Base-by-base conservation (phyloP, 257 asterid genomes). In the Rhazya stricta region DNA sequence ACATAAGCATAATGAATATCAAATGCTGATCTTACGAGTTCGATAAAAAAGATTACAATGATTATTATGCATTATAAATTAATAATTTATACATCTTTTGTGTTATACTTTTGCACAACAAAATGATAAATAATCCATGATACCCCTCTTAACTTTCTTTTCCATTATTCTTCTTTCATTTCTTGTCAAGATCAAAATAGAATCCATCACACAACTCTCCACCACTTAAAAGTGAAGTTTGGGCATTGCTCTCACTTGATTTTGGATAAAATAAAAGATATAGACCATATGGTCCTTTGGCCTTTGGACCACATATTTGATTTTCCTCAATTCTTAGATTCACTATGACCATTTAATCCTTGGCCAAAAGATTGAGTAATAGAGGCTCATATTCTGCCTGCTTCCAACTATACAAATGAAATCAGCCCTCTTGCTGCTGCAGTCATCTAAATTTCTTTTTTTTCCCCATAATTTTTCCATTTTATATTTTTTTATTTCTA, bases 261-360 rank as follows among this genome's bases (percentile, higher is more conserved):
- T 66, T 66, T 66, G 50, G 71, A 66, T 66, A 66, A 37, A 66
- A 66, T 63, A 63, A 37, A 48, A 30, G 21, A n/a, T 34, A 63
- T 74, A 53, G 78, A 61, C 79, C 73, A n/a, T 34, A 63, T 74
- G 65, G 78, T 74, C 79, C 73, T 13, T 65, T 25, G 21, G 3
- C 30, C 32, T 43, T 74, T 32, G 36, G 76, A 25, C 76, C 68
- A 57, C 67, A n/a, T 32, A 72, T n/a, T n/a, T 56, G 57, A 73
- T 25, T 19, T 56, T 48, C 51, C 13, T 27, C 25, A 32, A 61
- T 19, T 67, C 70, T 60, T 74, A 30, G 45, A 63, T 69, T 65
- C 30, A 18, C 41, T 4, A 36, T 48, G 19, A 4, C 57, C 30
- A 27, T 36, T 37, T n/a, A 29, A 19, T 39, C 9, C 34, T 65